A percentile compares a stretch with the other conserved stretches of the same genome.
Conservation (phyloP, 2,329 filamentous ascomycete genomes). For the Fusarium staphyleae region DNA sequence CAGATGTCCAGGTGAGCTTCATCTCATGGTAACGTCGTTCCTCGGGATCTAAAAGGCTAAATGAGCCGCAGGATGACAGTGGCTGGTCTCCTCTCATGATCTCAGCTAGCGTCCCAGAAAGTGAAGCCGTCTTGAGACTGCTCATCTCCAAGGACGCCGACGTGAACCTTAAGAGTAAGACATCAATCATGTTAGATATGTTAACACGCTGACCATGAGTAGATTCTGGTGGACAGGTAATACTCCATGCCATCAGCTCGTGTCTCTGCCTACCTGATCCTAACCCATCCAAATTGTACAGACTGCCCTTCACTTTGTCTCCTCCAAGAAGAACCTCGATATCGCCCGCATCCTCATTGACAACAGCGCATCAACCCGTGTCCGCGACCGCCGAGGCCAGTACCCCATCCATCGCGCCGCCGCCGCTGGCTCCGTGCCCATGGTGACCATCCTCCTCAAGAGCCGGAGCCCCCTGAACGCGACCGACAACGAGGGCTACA, state of each 20-base stretch:
- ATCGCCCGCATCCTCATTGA: conserved; percentile 79
- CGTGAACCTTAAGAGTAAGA: conserved; percentile 73
- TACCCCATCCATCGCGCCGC: conserved; percentile 91
- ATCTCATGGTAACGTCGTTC: too few species aligned
- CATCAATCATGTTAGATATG: neutral
- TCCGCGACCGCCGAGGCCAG: conserved; percentile 88
- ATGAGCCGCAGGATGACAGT: conserved; percentile 65
- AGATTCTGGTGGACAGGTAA: conserved; percentile 72
- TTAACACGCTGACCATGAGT: conserved; percentile 1
- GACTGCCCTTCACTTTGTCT: conserved; percentile 90
- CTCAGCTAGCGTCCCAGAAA: conserved; percentile 75
- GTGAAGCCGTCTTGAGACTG: conserved; percentile 71
- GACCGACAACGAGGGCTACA: conserved; percentile 82
- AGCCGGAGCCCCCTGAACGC: conserved; percentile 83
- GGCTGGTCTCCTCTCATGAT: conserved; percentile 91
- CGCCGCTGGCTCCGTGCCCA: conserved; percentile 86
- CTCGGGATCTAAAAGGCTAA: neutral
- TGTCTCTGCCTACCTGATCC: neutral
- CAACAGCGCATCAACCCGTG: conserved; percentile 76
- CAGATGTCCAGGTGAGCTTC: conserved; percentile 73
- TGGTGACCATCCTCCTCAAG: conserved; percentile 80
- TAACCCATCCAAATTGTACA: conserved; percentile 46
- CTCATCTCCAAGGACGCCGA: conserved; percentile 75
- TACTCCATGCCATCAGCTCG: too few species aligned
- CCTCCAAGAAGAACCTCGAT: conserved; percentile 88